Conservation (phyloP, 192 early-diverging fungal species). For the Backusella australiensis region DNA sequence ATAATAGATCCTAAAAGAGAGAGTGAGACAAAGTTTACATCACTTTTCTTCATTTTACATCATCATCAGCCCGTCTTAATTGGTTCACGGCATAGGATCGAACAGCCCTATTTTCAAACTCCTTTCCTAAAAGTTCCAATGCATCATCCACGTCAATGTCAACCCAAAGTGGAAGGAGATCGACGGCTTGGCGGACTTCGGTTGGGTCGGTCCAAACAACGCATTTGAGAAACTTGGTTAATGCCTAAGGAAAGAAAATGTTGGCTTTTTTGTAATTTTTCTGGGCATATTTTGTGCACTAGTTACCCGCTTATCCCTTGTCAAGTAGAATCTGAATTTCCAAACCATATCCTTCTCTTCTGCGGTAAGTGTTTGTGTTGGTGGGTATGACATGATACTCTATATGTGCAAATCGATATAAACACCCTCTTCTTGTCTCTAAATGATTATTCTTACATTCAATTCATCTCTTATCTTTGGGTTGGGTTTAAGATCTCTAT, state of each 20-base stretch:
- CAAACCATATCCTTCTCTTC: conserved; percentile 96
- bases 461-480: conserved; percentile 94
- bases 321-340: conserved; percentile 97
- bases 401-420: conserved; percentile 25
- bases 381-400: conserved; percentile 91
- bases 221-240: conserved; percentile 97
- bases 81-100: conserved; percentile 87
- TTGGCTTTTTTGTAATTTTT: background rate
- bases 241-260: conserved; percentile 49
- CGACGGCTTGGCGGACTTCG: conserved; percentile 90
- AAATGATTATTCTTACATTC: conserved; percentile 55
- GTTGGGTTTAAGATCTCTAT: conserved; percentile 96
- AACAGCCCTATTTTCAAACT: conserved; percentile 82
- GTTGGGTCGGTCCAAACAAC: conserved; percentile 93
- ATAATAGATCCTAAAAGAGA: conserved; percentile 70
- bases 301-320: conserved; percentile 82
- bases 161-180: conserved; percentile 84
- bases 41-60: conserved; percentile 45
- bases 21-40: background rate
- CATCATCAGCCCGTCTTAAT: conserved; percentile 87
- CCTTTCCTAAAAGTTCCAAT: conserved; percentile 85
- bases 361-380: conserved; percentile 76
- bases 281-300: background rate
- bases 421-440: background rate
- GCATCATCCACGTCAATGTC: conserved; percentile 95